Percentiles rank a stretch among this genome's conserved stretches.
Conservation (phyloP, 2,329 filamentous ascomycete species). For the Daldinia sp. region DNA sequence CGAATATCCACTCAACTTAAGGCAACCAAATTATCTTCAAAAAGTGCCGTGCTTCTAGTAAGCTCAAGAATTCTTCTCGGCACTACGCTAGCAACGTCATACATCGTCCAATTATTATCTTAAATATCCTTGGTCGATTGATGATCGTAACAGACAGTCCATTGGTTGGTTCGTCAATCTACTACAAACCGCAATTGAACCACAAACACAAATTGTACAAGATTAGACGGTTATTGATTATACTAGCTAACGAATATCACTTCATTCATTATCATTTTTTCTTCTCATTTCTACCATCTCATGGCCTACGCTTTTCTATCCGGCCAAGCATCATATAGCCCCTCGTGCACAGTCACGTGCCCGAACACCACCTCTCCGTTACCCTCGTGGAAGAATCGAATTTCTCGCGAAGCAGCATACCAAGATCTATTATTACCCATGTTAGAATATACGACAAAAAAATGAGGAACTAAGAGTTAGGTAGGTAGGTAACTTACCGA, state of each 20-base stretch:
- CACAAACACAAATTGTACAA: neutral
- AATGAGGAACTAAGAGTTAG: neutral
- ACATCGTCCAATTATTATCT: neutral
- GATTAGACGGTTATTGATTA: neutral
- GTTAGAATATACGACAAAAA: conserved; percentile 34
- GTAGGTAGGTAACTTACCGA: conserved; percentile 50
- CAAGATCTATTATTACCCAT: conserved; percentile 48
- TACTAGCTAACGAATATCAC: neutral
- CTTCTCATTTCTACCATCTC: neutral
- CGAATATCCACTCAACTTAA: too few relatives aligned
- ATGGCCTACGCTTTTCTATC: conserved; percentile 29
- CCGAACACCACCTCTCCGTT: conserved; percentile 50
- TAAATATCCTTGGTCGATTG: neutral
- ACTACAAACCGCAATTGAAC: neutral
- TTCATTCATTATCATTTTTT: neutral
- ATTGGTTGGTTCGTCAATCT: neutral
- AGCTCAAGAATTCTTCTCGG: neutral
- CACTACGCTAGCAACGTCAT: neutral
- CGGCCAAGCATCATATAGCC: conserved; percentile 56
- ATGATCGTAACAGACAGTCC: neutral
- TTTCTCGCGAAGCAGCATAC: conserved; percentile 53
- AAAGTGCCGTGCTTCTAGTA: neutral
- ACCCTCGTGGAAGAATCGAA: conserved; percentile 54
- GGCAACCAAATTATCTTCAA: neutral
- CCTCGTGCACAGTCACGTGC: conserved; percentile 53